phyloP scores from a whole-genome alignment of 257 asterid species.

The Eustoma russellianum region DNA sequence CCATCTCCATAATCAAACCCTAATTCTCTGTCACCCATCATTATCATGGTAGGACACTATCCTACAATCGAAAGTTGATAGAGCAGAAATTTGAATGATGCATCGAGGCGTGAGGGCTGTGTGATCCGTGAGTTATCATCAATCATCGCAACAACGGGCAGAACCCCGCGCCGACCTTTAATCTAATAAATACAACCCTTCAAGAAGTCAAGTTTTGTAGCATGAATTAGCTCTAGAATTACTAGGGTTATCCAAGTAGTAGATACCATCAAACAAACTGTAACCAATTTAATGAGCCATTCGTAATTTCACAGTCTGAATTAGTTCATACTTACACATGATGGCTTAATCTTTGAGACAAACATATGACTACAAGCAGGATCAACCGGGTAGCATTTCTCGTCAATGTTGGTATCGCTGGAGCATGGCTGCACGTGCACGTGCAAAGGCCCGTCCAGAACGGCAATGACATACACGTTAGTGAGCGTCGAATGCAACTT shows the following conservation, averaged over 20 bases:
- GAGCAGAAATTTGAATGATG: no score
- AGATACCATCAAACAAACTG: slow-evolving; percentile 10
- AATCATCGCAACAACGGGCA: no score
- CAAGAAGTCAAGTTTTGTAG: no score
- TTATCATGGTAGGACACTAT: slow-evolving; percentile 5
- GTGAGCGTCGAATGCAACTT: no score
- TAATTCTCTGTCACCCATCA: slow-evolving; percentile 4
- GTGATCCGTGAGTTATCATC: no score
- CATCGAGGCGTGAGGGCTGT: no score
- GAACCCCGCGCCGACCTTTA: no score
- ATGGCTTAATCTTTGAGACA: slow-evolving; percentile 12
- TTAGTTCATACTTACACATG: slow-evolving; percentile 15
- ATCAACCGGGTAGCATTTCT: slow-evolving; percentile 15
- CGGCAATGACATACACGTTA: no score
- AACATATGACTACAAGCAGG: slow-evolving; percentile 9
- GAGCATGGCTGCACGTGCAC: no score
- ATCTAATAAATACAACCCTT: no score
- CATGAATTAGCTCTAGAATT: no score
- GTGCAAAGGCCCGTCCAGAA: no score
- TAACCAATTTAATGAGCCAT: slow-evolving; percentile 1
- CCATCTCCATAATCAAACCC: slow-evolving; percentile 3
- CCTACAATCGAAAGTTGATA: slow-evolving; percentile 5
- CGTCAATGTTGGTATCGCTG: not conserved
- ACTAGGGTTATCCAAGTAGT: slow-evolving; percentile 6
- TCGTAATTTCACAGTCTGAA: slow-evolving; percentile 2